These are phyloP conservation scores for Panellus pusillus DNA, from an alignment of 768 basidiomycete genomes.

Conservation along the genomic window DNA sequence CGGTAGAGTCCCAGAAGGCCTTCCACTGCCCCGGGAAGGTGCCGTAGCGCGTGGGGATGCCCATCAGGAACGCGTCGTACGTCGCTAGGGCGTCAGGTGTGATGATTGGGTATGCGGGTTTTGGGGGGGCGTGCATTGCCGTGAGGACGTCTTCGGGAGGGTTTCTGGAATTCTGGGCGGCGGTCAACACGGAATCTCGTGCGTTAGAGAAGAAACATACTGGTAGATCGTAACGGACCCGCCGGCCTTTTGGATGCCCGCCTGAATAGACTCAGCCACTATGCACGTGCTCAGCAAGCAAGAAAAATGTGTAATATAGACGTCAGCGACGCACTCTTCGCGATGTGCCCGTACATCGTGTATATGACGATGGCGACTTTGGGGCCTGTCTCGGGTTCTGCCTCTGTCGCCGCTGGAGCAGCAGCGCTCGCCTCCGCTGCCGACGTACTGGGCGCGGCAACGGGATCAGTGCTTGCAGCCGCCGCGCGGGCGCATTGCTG, in stretches of 20 bases:
- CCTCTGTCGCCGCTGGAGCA: background rate
- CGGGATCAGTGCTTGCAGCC: too few species aligned
- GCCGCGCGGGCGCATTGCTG: too few species aligned
- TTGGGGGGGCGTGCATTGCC: conserved; percentile 62
- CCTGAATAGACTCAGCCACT: conserved; percentile 47
- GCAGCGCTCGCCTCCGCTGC: too few species aligned
- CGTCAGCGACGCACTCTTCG: conserved; percentile 38
- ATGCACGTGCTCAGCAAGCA: background rate
- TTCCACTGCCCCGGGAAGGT: conserved; percentile 81
- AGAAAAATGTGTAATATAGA: background rate
- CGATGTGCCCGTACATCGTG: conserved; percentile 57
- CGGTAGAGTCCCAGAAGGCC: conserved; percentile 81
- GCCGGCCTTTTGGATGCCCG: conserved; percentile 37
- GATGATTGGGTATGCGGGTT: conserved; percentile 60
- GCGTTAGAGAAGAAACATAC: conserved; percentile 26
- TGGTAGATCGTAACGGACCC: conserved; percentile 42
- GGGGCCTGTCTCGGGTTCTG: conserved; percentile 11
- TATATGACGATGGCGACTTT: conserved; percentile 48
- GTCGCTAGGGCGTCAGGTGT: conserved; percentile 46
- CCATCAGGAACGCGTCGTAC: conserved; percentile 71
- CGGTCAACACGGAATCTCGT: too few species aligned
- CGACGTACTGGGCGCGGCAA: too few species aligned
- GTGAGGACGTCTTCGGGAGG: conserved; percentile 53
- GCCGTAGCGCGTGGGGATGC: conserved; percentile 80
- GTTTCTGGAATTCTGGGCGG: conserved; percentile 60